Evolutionary conservation across 305 asterid genomes (phyloP).

Genomic region (Fraxinus nigra): DNA sequence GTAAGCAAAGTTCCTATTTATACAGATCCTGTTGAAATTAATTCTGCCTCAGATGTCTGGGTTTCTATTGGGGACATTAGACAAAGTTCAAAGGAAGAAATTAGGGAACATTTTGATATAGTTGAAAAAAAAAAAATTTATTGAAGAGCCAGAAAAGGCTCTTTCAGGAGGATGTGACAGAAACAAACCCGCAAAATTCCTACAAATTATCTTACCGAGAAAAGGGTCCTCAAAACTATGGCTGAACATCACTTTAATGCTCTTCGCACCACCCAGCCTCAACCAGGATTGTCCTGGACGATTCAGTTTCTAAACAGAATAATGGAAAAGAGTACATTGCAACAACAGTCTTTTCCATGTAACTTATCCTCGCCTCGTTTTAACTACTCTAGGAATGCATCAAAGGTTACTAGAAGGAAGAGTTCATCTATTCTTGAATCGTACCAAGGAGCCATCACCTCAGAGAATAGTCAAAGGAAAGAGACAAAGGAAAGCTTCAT

Average conservation of each 20-base stretch:
- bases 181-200: constrained; percentile 32
- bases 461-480: constrained; percentile 43
- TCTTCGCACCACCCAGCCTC: constrained; percentile 53
- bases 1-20: constrained; percentile 41
- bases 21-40: constrained; percentile 38
- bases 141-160: constrained; percentile 32
- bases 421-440: constrained; percentile 82
- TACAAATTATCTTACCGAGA: constrained; percentile 34
- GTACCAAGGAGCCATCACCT: constrained; percentile 57
- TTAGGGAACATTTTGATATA: constrained; percentile 35
- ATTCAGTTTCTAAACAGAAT: constrained; percentile 83
- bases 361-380: constrained; percentile 52
- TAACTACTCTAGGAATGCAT: constrained; percentile 40
- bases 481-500: constrained; percentile 49
- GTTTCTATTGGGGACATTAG: constrained; percentile 35
- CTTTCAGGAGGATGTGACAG: constrained; percentile 32
- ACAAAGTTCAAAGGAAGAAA: constrained; percentile 35
- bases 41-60: constrained; percentile 46
- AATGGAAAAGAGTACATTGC: constrained; percentile 76
- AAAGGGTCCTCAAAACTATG: constrained; percentile 32
- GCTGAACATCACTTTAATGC: constrained; percentile 66
- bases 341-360: constrained; percentile 51
- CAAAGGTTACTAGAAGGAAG: constrained; percentile 57
- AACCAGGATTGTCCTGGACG: constrained; percentile 88
- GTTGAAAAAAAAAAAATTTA: constrained; percentile 28